phyloP scores from a whole-genome alignment of 208 protist genomes.

The Wallacemonas sp. region DNA sequence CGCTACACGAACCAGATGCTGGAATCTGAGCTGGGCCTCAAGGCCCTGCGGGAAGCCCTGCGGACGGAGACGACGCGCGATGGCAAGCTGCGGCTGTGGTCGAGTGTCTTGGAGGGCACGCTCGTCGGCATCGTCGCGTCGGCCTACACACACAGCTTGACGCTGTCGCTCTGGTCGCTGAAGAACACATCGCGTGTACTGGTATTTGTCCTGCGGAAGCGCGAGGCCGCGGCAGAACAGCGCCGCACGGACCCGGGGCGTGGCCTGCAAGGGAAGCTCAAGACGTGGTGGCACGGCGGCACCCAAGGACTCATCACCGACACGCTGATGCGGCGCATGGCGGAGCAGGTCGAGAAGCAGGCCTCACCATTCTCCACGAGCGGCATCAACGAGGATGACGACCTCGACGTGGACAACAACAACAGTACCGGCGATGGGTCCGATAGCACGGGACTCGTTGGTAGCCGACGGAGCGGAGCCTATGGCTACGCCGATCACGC shows the following conservation, averaged over 20 bases:
- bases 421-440: background rate
- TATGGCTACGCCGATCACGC: constrained; percentile 4
- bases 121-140: constrained; percentile 56
- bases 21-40: constrained; percentile 34
- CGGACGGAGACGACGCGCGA: constrained; percentile 39
- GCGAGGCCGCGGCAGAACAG: constrained; percentile 31
- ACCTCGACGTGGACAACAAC: background rate
- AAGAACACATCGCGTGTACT: constrained; percentile 77
- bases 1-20: constrained; percentile 49
- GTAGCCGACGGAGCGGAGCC: background rate
- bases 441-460: background rate
- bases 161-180: constrained; percentile 53
- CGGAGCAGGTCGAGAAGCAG: constrained; percentile 39
- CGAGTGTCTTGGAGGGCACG: constrained; percentile 42
- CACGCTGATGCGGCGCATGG: constrained; percentile 48
- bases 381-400: constrained; percentile 42
- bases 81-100: constrained; percentile 44
- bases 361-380: constrained; percentile 47
- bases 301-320: constrained; percentile 53
- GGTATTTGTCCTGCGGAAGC: constrained; percentile 60
- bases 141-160: constrained; percentile 71
- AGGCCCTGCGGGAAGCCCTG: constrained; percentile 50
- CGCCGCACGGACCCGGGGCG: constrained; percentile 4
- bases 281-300: constrained; percentile 63
- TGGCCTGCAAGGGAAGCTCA: constrained; percentile 42